Conservation (phyloP, 345 rosid genomes). For the Brassica juncea region DNA sequence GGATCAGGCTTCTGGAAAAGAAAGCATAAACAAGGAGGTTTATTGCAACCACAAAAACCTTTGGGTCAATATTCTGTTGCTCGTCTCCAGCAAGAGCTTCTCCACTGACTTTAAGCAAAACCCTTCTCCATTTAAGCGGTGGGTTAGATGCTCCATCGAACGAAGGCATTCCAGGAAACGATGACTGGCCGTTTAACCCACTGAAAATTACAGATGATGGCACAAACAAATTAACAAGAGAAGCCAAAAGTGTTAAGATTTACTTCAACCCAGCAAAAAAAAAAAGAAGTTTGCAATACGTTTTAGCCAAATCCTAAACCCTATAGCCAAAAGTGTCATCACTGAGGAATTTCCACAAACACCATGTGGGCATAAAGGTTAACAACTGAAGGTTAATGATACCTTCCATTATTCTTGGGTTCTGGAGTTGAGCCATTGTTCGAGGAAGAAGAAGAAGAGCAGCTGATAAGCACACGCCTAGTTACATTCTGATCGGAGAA, state of each 20-base stretch:
- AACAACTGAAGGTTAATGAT: neutral
- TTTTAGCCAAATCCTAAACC: neutral
- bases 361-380: conserved; percentile 15
- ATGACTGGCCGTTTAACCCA: conserved; percentile 26
- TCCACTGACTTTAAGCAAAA: conserved; percentile 93
- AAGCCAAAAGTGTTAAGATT: neutral
- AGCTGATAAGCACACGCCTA: conserved; percentile 45
- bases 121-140: conserved; percentile 83
- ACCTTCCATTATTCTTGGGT: conserved; percentile 55
- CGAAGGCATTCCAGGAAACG: conserved; percentile 43
- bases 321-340: conserved; percentile 26
- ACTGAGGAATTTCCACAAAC: conserved; percentile 51
- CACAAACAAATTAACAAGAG: neutral
- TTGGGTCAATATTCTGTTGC: conserved; percentile 79
- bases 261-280: neutral
- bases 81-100: conserved; percentile 97
- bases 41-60: conserved; percentile 47
- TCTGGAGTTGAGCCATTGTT: conserved; percentile 53
- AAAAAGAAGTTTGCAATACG: neutral
- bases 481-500: conserved; percentile 28
- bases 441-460: conserved; percentile 57
- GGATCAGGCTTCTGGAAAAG: conserved; percentile 18
- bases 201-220: neutral
- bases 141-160: conserved; percentile 53
- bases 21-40: conserved; percentile 16